phyloP scores from a whole-genome alignment of 1,139 yeast genomes.

The Insectozyma bohioensis region DNA sequence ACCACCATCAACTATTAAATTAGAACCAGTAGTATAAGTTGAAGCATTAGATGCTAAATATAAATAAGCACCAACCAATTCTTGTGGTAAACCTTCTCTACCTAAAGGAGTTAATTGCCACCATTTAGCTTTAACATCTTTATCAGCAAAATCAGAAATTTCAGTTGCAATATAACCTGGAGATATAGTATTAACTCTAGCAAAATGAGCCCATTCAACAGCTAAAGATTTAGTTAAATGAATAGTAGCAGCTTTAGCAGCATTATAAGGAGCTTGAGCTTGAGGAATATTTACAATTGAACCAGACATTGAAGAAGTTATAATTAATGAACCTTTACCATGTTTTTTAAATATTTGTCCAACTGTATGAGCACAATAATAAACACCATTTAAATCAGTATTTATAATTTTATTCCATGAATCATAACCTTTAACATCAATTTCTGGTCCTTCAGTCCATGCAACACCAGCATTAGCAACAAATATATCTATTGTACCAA shows the following conservation, averaged over 20 bases:
- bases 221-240: slow-evolving; percentile 79
- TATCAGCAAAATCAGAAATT: slow-evolving; percentile 46
- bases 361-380: slow-evolving; percentile 67
- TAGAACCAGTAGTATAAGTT: slow-evolving; percentile 81
- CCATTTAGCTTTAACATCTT: slow-evolving; percentile 32
- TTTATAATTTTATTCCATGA: slow-evolving; percentile 67
- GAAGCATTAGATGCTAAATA: slow-evolving; percentile 82
- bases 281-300: slow-evolving; percentile 81
- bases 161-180: slow-evolving; percentile 76
- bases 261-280: slow-evolving; percentile 81
- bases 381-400: slow-evolving; percentile 73
- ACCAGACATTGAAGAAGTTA: slow-evolving; percentile 87
- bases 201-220: slow-evolving; percentile 80
- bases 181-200: slow-evolving; percentile 74
- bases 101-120: slow-evolving; percentile 65
- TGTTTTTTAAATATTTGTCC: slow-evolving; percentile 71
- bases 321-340: slow-evolving; percentile 68
- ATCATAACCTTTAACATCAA: slow-evolving; percentile 48
- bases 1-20: slow-evolving; percentile 86
- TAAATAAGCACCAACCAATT: slow-evolving; percentile 79
- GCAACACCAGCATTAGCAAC: slow-evolving; percentile 93
- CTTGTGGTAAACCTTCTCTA: slow-evolving; percentile 77
- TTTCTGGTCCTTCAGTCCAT: slow-evolving; percentile 72
- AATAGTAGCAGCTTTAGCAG: slow-evolving; percentile 83
- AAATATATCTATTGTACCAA: slow-evolving; percentile 75